Evolutionary conservation across 1,139 yeast species (phyloP), one percentile per base, ranked within the genome.

Genomic region (Kurtzmaniella quercitrusa): DNA sequence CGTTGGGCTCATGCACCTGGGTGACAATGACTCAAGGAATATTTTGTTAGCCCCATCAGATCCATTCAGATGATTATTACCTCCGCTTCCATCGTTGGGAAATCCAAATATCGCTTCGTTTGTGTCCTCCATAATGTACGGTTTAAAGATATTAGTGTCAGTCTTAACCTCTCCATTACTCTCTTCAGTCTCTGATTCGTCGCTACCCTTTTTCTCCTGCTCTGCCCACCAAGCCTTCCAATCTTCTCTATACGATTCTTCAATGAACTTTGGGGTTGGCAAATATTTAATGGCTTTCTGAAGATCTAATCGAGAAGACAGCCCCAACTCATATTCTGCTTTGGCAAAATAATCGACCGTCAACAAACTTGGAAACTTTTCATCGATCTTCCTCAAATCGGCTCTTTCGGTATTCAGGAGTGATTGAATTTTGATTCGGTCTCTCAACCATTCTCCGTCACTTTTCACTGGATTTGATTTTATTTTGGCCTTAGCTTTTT

Each of bases 401-500:
- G 14, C 27, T 17, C 14, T 18, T 14, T 39, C 38, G 16, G 19
- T 12, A 17, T 33, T 25, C 24, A 41, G 37, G 8, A 41, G 27
- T 8, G 43, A 36, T 37, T 41, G 37, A 16, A 41, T 41, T 19
- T 41, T 41, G 3, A 41, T n/a, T 21, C 18, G 27, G 6, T 41
- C 37, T 19, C 37, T 41, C 12, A 34, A 27, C 18, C 24, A 18
- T 23, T 23, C 25, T 10, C 23, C 23, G 7, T 33, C 33, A 14
- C 10, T 2, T 14, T 19, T 36, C 3, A 17, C 16, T 6, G 21
- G 8, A 12, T 12, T 19, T 12, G 27, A 14, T 12, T 36, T 21
- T 10, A 11, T 21, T 12, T n/a, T 36, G 23, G 25, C 25, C 11
- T 19, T 19, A 12, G 11, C 6, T 36, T 19, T 36, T 10, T 36